phyloP scores from a whole-genome alignment of 345 rosid genomes.

The Melaleuca alternifolia region DNA sequence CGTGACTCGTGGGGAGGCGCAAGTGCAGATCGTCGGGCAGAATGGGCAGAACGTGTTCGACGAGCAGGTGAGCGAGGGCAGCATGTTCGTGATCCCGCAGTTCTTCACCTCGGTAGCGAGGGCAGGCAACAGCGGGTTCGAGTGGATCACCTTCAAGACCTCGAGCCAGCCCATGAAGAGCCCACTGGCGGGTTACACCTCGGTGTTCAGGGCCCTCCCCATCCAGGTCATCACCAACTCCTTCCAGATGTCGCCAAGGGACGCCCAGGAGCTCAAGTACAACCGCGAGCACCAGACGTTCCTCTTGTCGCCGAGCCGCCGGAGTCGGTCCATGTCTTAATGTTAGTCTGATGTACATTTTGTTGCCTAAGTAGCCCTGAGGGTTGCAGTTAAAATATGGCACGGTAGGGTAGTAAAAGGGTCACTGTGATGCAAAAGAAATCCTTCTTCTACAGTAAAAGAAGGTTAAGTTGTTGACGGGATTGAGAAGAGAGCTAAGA shows the following conservation, averaged over 20 bases:
- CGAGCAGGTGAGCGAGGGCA: constrained; percentile 13
- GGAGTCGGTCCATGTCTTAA: not conserved
- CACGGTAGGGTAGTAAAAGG: not conserved
- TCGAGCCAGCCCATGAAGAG: constrained; percentile 13
- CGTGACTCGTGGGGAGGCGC: constrained; percentile 38
- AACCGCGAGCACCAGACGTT: constrained; percentile 21
- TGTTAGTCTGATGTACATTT: not conserved
- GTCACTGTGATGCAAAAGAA: not conserved
- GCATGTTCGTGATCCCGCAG: constrained; percentile 24
- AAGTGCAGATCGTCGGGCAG: constrained; percentile 12
- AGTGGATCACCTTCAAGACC: constrained; percentile 21
- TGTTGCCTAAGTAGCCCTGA: not conserved
- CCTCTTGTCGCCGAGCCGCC: constrained; percentile 15
- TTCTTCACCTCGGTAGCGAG: constrained; percentile 2
- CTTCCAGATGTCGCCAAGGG: constrained; percentile 14
- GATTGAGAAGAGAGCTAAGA: not conserved
- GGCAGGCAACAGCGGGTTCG: constrained; percentile 20
- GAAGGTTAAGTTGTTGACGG: not conserved
- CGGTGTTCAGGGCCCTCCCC: constrained; percentile 23
- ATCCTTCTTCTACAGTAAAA: not conserved
- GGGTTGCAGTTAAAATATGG: not conserved
- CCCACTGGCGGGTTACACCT: constrained; percentile 18
- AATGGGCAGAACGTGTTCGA: constrained; percentile 15
- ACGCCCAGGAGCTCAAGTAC: constrained; percentile 12
- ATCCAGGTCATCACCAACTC: constrained; percentile 17